Base-by-base conservation (phyloP, 768 basidiomycete species). In the Coprinopsis cinerea region DNA sequence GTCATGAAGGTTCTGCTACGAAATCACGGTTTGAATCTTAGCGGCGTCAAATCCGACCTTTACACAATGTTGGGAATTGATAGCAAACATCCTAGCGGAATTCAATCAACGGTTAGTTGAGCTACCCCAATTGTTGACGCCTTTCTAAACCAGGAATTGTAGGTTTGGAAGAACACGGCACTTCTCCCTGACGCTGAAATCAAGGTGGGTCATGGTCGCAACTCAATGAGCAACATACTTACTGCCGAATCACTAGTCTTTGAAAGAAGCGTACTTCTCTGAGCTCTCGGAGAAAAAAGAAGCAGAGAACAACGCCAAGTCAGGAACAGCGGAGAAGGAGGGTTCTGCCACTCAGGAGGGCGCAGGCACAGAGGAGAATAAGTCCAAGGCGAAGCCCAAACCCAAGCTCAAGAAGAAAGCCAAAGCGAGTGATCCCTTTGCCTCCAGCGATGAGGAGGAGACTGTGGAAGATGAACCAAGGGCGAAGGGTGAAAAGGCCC, bases 51-150 rank as follows among this genome's bases (percentile, higher is more conserved):
- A 58, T 79, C 83, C 3, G 69, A 88, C 59, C 57, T 89, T 40
- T 88, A 88, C 57, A 86, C 86, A 2, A 37, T 53, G 0, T 7
- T 57, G 81, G 84, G 82, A 1, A 67, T 89, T 49, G 83, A 88
- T 55, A 87, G 85, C 64, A 89, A 89, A 59, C 87, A 88, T 59
- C 63, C 81, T 0, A 86, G 84, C 59, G 83, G 85, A 6, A 74
- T 89, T 44, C 77, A 73, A 34, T 82, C 86, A 20, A 87, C 86
- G 53, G 86, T 84, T 50, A 40, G 73, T 62, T 28, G 11, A 39
- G 13, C 18, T 24, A 18, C n/a, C 9, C 30, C 30, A n/a, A 7
- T 32, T 48, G 27, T 34, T 22, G 20, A 1, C 13, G 10, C 25
- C 20, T 48, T 50, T 34, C 37, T 34, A 9, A 34, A n/a, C 30